Conservation (phyloP, 2,329 filamentous ascomycete genomes). For the Botrytis aclada region DNA sequence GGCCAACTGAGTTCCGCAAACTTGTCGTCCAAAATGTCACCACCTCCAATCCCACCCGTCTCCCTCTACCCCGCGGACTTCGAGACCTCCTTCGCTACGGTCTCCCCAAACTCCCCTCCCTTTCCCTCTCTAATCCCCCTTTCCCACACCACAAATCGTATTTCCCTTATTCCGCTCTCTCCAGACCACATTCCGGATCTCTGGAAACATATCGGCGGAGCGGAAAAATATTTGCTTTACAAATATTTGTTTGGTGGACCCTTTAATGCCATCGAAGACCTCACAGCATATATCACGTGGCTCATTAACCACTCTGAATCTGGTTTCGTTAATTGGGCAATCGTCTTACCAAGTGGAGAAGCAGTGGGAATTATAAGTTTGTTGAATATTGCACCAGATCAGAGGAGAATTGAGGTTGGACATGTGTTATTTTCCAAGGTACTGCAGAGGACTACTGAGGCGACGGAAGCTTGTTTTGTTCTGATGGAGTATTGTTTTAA, state of each 20-base stretch:
- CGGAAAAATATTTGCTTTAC: conserved; percentile 38
- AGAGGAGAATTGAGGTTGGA: conserved; percentile 57
- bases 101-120: neutral
- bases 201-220: conserved; percentile 26
- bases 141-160: conserved; percentile 18
- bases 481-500: conserved; percentile 54
- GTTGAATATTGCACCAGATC: conserved; percentile 46
- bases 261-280: conserved; percentile 34
- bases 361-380: conserved; percentile 44
- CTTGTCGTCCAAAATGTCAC: neutral
- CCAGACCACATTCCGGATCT: conserved; percentile 26
- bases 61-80: conserved; percentile 7
- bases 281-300: conserved; percentile 33
- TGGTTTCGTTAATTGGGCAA: conserved; percentile 3
- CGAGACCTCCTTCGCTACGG: neutral
- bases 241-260: conserved; percentile 44
- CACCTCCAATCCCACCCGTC: neutral
- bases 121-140: conserved; percentile 15
- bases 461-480: conserved; percentile 58
- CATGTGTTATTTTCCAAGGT: conserved; percentile 49
- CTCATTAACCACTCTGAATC: neutral
- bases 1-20: neutral
- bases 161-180: conserved; percentile 27
- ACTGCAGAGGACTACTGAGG: conserved; percentile 52
- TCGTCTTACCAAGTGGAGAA: conserved; percentile 15